phyloP scores from a whole-genome alignment of 768 basidiomycete species.

The Amyloporia xantha region DNA sequence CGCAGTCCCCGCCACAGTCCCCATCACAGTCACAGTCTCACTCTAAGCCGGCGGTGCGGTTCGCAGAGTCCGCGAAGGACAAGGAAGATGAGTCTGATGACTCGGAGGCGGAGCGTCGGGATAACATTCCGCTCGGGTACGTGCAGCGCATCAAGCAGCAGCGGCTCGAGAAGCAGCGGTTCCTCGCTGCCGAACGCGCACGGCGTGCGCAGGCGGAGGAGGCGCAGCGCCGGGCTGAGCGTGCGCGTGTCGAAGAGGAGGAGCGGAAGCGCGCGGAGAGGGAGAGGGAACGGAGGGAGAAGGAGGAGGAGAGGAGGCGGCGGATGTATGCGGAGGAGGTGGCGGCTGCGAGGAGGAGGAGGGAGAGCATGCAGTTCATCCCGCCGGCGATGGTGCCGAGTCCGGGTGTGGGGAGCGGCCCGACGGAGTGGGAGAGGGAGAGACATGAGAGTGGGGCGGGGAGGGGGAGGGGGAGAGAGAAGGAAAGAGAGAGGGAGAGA shows the following conservation, averaged over 20 bases:
- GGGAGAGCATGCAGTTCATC: conserved; percentile 38
- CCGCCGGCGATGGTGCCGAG: conserved; percentile 17
- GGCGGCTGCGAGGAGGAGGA: conserved; percentile 50
- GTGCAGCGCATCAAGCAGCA: conserved; percentile 67
- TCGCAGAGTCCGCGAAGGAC: conserved; percentile 7
- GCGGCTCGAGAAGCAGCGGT: conserved; percentile 64
- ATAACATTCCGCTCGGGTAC: conserved; percentile 61
- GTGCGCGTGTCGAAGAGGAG: conserved; percentile 36
- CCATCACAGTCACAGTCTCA: not conserved
- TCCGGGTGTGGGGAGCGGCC: conserved; percentile 18
- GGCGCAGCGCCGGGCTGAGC: conserved; percentile 38
- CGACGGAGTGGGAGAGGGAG: conserved; percentile 14
- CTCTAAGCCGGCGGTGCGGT: conserved; percentile 10
- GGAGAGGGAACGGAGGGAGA: conserved; percentile 42
- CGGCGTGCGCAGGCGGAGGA: conserved; percentile 33
- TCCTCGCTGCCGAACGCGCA: conserved; percentile 45
- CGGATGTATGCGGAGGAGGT: conserved; percentile 52
- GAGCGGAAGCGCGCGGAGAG: conserved; percentile 36
- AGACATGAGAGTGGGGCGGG: conserved; percentile 3
- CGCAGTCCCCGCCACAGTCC: not conserved
- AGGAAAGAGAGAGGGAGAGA: conserved; percentile 7
- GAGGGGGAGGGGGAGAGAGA: not conserved
- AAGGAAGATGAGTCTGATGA: conserved; percentile 5
- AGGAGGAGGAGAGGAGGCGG: conserved; percentile 50
- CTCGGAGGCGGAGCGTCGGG: conserved; percentile 49